Conservation (phyloP, 345 rosid species). For the Erodium maritimum region DNA sequence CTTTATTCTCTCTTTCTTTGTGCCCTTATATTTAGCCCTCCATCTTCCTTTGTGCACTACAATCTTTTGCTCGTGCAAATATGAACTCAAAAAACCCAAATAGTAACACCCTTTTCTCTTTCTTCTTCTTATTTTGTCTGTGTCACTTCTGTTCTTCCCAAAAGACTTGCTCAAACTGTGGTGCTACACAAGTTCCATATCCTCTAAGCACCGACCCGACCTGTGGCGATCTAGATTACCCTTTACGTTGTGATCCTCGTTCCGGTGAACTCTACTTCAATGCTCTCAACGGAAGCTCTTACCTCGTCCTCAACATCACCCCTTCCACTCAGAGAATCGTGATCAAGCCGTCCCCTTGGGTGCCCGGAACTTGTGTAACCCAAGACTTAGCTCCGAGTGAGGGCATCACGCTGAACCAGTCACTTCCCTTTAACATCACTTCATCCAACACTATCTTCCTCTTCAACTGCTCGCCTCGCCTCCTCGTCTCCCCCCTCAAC, state of each 20-base stretch:
- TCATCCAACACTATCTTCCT: slow-evolving; percentile 49
- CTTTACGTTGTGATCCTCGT: slow-evolving; percentile 28
- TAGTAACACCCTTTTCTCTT: not conserved
- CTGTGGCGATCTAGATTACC: slow-evolving; percentile 42
- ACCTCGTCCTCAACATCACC: slow-evolving; percentile 30
- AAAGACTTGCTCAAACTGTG: slow-evolving; percentile 38
- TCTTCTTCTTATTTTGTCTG: slow-evolving; percentile 6
- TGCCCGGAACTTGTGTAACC: slow-evolving; percentile 25
- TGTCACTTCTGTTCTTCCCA: slow-evolving; percentile 17
- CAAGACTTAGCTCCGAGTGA: slow-evolving; percentile 33
- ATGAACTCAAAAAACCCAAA: not conserved
- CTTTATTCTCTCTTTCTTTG: no score
- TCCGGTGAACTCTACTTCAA: slow-evolving; percentile 36
- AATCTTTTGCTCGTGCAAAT: not conserved
- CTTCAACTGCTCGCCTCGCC: slow-evolving; percentile 51
- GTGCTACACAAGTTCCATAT: slow-evolving; percentile 35
- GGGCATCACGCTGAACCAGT: slow-evolving; percentile 38
- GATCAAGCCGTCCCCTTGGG: slow-evolving; percentile 40
- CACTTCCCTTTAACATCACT: slow-evolving; percentile 52
- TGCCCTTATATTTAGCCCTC: not conserved
- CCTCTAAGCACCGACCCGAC: slow-evolving; percentile 44
- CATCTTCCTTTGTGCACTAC: slow-evolving; percentile 1
- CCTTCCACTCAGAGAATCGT: slow-evolving; percentile 31
- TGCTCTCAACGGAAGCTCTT: slow-evolving; percentile 40
- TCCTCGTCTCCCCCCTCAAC: slow-evolving; percentile 45